A percentile compares a stretch with the other conserved stretches of the same genome.
Conservation (phyloP, 2,329 filamentous ascomycete species). For the Alternaria novae-zelandiae region DNA sequence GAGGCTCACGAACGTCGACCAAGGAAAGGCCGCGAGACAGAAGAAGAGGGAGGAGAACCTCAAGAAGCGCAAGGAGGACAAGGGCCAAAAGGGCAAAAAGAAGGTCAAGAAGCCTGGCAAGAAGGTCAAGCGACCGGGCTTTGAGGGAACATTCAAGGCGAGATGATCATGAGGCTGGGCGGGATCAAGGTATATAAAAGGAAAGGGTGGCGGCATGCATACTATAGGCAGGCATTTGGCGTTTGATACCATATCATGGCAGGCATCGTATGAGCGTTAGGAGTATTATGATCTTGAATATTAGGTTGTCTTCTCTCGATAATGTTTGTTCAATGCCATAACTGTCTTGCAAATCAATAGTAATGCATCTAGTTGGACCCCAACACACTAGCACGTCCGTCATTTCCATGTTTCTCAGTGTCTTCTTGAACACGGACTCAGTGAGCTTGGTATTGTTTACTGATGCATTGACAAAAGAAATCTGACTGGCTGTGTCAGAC, state of each 20-base stretch:
- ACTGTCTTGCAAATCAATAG: not conserved
- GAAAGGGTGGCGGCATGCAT: conserved; percentile 13
- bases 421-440: not conserved
- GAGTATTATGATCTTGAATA: conserved; percentile 33
- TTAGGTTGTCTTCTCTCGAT: conserved; percentile 20
- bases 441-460: not conserved
- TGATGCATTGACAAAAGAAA: conserved; percentile 33
- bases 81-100: conserved; percentile 71
- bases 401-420: not conserved
- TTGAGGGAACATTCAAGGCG: conserved; percentile 71
- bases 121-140: conserved; percentile 62
- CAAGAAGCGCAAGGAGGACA: conserved; percentile 75
- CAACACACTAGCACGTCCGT: not conserved
- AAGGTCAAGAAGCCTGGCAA: conserved; percentile 62
- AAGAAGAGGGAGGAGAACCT: conserved; percentile 62
- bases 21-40: conserved; percentile 57
- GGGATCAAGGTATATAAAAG: not conserved
- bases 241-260: conserved; percentile 39
- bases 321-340: not conserved
- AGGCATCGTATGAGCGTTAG: conserved; percentile 35
- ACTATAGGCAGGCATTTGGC: conserved; percentile 33
- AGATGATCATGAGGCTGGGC: conserved; percentile 21
- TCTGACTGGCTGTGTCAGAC: conserved; percentile 23
- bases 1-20: conserved; percentile 52
- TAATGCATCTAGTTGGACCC: not conserved